Percentiles rank a stretch among this genome's conserved stretches.
Evolutionary conservation across 2,329 filamentous ascomycete genomes (phyloP).

Genomic region (Colletotrichum lupini): DNA sequence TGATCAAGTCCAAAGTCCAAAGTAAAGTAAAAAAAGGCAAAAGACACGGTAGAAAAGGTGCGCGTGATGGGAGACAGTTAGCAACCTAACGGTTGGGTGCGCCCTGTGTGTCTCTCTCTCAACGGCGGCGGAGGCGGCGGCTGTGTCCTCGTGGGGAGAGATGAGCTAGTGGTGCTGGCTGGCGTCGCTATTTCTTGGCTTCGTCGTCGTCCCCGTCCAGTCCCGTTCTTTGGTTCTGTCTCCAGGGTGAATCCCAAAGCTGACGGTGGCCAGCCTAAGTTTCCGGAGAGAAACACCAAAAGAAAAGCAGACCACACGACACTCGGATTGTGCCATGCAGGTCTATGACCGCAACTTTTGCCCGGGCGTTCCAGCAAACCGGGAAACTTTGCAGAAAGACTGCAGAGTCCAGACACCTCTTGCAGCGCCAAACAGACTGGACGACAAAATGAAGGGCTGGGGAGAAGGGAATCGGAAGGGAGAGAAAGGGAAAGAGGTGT

Average conservation of each 20-base stretch:
- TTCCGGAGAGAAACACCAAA: background rate
- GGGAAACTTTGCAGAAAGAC: constrained; percentile 20
- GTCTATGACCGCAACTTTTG: background rate
- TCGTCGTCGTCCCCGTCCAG: background rate
- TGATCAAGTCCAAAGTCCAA: background rate
- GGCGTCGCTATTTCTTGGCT: background rate
- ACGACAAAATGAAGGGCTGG: constrained; percentile 3
- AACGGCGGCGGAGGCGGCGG: constrained; percentile 32
- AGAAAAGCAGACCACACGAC: background rate
- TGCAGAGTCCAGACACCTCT: background rate
- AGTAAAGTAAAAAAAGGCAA: background rate
- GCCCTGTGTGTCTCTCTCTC: constrained; percentile 6
- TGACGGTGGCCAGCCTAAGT: background rate
- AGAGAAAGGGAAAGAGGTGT: constrained; percentile 8
- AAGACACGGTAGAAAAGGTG: constrained; percentile 17
- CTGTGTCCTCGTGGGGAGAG: constrained; percentile 31
- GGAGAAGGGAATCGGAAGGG: too few relatives aligned
- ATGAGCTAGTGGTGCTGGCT: constrained; percentile 22
- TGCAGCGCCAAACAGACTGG: background rate
- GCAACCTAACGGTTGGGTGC: constrained; percentile 23
- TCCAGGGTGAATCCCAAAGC: background rate
- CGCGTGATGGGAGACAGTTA: constrained; percentile 21
- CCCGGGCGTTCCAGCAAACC: constrained; percentile 29
- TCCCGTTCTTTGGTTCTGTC: background rate
- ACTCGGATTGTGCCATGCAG: background rate